phyloP scores from a whole-genome alignment of 495 filamentous ascomycete species.

The Aspergillus ostianus region DNA sequence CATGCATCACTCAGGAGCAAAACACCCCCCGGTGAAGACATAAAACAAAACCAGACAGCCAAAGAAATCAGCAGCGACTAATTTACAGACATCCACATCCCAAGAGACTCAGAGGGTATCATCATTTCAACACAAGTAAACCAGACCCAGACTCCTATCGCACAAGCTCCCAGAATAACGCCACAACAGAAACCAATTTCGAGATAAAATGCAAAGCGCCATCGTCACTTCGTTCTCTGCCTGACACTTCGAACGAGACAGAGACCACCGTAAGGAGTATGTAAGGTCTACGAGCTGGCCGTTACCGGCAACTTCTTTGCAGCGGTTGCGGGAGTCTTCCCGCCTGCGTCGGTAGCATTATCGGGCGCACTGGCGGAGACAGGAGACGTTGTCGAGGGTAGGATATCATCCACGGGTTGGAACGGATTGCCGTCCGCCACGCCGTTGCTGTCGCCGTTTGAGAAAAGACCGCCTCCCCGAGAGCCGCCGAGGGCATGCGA shows the following conservation, averaged over 20 bases:
- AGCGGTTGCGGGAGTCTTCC: constrained; percentile 25
- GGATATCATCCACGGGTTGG: constrained; percentile 29
- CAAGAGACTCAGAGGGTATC: constrained; percentile 3
- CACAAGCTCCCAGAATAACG: constrained; percentile 2
- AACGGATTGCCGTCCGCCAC: constrained; percentile 35
- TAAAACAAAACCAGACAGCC: not conserved
- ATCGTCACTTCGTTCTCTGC: not conserved
- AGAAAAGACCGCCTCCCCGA: constrained; percentile 46
- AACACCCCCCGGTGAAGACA: not conserved
- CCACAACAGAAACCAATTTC: constrained; percentile 2
- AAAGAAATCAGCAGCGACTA: constrained; percentile 1
- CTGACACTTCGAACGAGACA: not conserved
- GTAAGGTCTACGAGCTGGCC: constrained; percentile 16
- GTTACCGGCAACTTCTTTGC: constrained; percentile 27
- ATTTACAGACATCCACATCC: constrained; percentile 1
- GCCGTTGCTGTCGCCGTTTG: constrained; percentile 33
- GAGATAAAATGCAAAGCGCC: not conserved
- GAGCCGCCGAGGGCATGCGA: constrained; percentile 63
- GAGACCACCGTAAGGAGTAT: not conserved
- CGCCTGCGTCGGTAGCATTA: constrained; percentile 20
- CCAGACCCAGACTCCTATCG: not conserved
- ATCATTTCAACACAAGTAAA: constrained; percentile 1
- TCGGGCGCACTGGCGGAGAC: constrained; percentile 19
- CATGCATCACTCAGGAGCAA: not conserved
- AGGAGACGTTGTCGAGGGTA: constrained; percentile 19